Percentiles rank a stretch among this genome's conserved stretches.
phyloP scores from a whole-genome alignment of 371 early-diverging fungal species.

The Zancudomyces culisetae region DNA sequence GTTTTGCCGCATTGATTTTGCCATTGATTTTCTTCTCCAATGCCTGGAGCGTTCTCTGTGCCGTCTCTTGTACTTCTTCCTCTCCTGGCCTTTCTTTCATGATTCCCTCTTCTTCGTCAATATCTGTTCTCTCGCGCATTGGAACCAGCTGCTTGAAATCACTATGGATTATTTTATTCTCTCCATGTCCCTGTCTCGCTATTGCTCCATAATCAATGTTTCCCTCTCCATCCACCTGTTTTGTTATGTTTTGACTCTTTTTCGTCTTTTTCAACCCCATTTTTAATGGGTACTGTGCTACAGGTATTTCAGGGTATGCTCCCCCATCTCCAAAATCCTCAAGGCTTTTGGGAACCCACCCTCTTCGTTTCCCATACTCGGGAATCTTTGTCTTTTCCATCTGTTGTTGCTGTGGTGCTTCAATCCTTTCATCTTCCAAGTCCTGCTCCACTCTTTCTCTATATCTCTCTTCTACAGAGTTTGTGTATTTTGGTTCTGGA shows the following conservation, averaged over 20 bases:
- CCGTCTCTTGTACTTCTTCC: conserved; percentile 56
- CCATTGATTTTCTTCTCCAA: conserved; percentile 72
- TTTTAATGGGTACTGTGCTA: conserved; percentile 78
- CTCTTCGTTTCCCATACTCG: conserved; percentile 62
- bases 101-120: conserved; percentile 34
- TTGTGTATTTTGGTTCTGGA: conserved; percentile 5
- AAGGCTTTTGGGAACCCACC: conserved; percentile 54
- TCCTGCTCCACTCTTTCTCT: not conserved
- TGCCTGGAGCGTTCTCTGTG: conserved; percentile 72
- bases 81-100: conserved; percentile 56
- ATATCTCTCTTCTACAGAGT: not conserved
- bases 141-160: conserved; percentile 66
- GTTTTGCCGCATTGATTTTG: conserved; percentile 35
- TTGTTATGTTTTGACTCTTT: conserved; percentile 52
- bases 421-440: not conserved
- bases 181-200: conserved; percentile 52
- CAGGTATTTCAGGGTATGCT: conserved; percentile 82
- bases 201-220: conserved; percentile 80
- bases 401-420: not conserved
- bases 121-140: conserved; percentile 48
- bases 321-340: conserved; percentile 93
- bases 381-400: conserved; percentile 23
- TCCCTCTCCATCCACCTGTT: conserved; percentile 78
- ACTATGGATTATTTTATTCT: conserved; percentile 57
- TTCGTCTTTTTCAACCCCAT: conserved; percentile 68